These are phyloP conservation scores for Grosmannia huntii DNA, from an alignment of 2,329 filamentous ascomycete species.

Conservation along the genomic window DNA sequence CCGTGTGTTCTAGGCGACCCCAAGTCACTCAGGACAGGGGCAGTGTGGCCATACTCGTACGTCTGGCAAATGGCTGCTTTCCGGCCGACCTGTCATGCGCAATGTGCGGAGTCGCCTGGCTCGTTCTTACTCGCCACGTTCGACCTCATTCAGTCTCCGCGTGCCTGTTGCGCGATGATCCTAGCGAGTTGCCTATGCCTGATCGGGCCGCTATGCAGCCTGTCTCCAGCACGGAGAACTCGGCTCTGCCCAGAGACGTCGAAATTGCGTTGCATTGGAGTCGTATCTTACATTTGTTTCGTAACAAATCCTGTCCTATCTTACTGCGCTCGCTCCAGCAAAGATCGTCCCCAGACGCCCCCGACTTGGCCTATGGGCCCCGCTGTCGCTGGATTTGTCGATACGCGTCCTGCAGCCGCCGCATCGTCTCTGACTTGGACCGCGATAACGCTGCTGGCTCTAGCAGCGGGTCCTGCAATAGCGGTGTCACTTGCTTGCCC, in stretches of 20 bases:
- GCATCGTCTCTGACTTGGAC: constrained; percentile 8
- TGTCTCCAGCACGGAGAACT: background rate
- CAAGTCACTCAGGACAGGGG: background rate
- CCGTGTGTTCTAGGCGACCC: background rate
- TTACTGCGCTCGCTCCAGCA: background rate
- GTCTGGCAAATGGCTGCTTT: too few species aligned
- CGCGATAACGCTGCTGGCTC: constrained; percentile 2
- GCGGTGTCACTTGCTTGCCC: constrained; percentile 47
- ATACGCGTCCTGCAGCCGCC: constrained; percentile 28
- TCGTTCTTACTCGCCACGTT: background rate
- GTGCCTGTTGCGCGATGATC: background rate
- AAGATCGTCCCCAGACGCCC: background rate
- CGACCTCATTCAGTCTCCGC: background rate
- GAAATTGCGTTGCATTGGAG: background rate
- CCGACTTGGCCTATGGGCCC: background rate
- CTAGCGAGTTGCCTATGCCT: background rate
- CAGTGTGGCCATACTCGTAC: too few species aligned
- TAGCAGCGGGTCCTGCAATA: constrained; percentile 27
- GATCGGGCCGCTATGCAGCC: background rate
- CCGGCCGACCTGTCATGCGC: background rate
- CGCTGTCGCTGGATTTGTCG: constrained; percentile 5
- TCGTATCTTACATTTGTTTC: background rate
- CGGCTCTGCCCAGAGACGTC: background rate
- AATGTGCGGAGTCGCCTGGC: background rate
- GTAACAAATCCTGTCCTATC: background rate